These are phyloP conservation scores for Paragyromitra xinjiangensis DNA, from an alignment of 495 filamentous ascomycete species.

Conservation along the genomic window DNA sequence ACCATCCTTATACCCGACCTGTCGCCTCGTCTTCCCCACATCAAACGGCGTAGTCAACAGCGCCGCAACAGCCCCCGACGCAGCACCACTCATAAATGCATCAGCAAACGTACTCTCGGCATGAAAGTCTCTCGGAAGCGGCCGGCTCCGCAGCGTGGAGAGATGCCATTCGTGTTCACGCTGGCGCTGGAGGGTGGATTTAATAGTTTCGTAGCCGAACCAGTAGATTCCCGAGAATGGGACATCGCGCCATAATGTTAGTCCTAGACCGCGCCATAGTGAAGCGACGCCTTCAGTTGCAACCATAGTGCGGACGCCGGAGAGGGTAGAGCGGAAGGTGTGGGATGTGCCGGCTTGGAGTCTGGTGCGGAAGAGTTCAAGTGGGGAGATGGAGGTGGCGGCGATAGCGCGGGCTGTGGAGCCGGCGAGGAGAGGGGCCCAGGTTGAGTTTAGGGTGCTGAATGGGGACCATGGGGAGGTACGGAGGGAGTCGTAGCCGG, in stretches of 20 bases:
- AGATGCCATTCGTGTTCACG: constrained; percentile 41
- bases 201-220: constrained; percentile 90
- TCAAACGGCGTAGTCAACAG: constrained; percentile 96
- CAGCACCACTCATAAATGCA: constrained; percentile 84
- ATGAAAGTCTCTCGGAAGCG: constrained; percentile 62
- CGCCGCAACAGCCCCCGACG: constrained; percentile 83
- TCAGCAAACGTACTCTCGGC: constrained; percentile 76
- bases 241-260: constrained; percentile 96
- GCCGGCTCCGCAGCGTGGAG: constrained; percentile 33
- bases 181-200: constrained; percentile 27
- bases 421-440: constrained; percentile 82
- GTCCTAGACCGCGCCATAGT: constrained; percentile 89
- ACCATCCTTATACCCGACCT: constrained; percentile 64
- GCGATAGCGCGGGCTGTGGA: constrained; percentile 78
- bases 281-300: constrained; percentile 75
- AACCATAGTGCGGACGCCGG: constrained; percentile 82
- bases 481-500: constrained; percentile 95
- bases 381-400: constrained; percentile 82
- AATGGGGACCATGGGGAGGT: constrained; percentile 75
- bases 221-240: constrained; percentile 97
- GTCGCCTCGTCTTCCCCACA: constrained; percentile 93
- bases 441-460: constrained; percentile 65
- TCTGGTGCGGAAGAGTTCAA: constrained; percentile 94
- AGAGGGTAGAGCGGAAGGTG: constrained; percentile 75
- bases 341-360: constrained; percentile 72